Evolutionary conservation across 768 basidiomycete species (phyloP).

Genomic region (Tylopilus plumbeoviolaceoides): DNA sequence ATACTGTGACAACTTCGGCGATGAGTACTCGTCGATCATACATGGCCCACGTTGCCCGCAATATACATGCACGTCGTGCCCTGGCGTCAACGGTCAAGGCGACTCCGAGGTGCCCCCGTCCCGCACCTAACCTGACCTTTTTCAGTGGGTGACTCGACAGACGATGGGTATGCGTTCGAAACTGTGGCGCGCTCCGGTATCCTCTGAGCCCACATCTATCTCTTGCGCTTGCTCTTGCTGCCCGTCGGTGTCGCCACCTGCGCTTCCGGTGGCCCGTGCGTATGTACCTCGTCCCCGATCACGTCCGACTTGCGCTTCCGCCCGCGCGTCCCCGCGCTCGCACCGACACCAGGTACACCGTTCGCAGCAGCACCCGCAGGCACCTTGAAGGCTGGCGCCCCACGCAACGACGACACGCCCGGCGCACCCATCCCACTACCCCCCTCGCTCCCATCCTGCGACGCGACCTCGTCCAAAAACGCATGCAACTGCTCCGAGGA

Average conservation of each 20-base stretch:
- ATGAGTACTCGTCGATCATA: neutral
- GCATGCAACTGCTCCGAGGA: constrained; percentile 38
- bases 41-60: neutral
- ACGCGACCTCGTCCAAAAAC: constrained; percentile 41
- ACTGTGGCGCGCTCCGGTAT: neutral
- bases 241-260: constrained; percentile 1
- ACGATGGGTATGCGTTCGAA: constrained; percentile 1
- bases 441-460: constrained; percentile 25
- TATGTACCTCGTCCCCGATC: constrained; percentile 13
- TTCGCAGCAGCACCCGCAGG: neutral
- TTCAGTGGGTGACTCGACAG: neutral
- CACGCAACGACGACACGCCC: neutral
- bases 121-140: neutral
- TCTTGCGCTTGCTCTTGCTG: constrained; percentile 28
- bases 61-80: neutral
- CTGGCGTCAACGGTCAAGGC: neutral
- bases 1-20: neutral
- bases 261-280: neutral
- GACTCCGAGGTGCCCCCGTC: neutral
- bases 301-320: constrained; percentile 41
- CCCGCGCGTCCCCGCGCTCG: constrained; percentile 9
- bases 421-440: neutral
- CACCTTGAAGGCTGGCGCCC: constrained; percentile 5
- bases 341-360: neutral
- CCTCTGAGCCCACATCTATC: constrained; percentile 11